Evolutionary conservation across 257 asterid genomes (phyloP), one percentile per base, ranked within the genome.

Genomic region (Salvia miltiorrhiza): DNA sequence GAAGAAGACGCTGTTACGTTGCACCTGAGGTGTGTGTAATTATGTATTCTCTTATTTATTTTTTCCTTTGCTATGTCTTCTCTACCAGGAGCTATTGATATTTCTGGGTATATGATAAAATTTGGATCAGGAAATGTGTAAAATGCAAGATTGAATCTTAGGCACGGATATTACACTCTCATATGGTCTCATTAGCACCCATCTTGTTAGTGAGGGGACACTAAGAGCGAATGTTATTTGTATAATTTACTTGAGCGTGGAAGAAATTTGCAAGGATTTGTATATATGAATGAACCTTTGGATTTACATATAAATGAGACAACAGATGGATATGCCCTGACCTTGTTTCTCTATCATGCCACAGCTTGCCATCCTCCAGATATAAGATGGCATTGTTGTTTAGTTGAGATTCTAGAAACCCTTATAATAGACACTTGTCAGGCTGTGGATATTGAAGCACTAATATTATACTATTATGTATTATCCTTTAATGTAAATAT

Each of bases 1-100:
- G 97, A 81, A 84, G 97, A 86, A 94, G 99, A 71, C 97, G 99
- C 58, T 94, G 99, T 73, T 94, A 94, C 81, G 90, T 94, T 73
- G 97, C 99, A 52, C 99, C 99, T 1, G 99, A 94, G 99, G 99
- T 94, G 74, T 48, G 88, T 68, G 5, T 13, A 62, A 41, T 53
- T 23, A 19, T 41, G n/a, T 41, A 65, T 72, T 57, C 61, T 56
- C 69, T 33, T 1, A 35, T 64, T 16, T 11, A 1, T 4, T 37
- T 41, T 54, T 47, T 40, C 60, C 52, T 23, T 33, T 33, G 16
- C 49, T 32, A 67, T 63, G 21, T 19, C 19, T 16, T 10, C 5
- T 1, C 7, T 69, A 17, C 48, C 39, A 3, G 60, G 72, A 73
- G 17, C 21, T 58, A 64, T 3, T 50, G 33, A 14, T 63, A 33